A percentile compares a stretch with the other conserved stretches of the same genome.
Conservation (phyloP, 495 filamentous ascomycete genomes). For the Penicillium chermesinum region DNA sequence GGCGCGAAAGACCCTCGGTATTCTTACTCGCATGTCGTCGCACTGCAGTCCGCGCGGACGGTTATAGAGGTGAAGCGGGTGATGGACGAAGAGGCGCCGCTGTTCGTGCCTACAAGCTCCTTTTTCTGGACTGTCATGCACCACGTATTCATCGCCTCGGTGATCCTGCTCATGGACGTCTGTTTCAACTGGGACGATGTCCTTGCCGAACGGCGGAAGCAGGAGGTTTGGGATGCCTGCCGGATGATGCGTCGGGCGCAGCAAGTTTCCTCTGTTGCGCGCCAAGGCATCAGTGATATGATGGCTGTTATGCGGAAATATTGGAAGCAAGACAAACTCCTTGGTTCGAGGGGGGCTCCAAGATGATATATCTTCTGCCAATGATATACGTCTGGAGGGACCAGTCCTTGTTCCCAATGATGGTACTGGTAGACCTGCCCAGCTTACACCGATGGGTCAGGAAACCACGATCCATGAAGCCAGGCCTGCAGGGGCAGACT, state of each 20-base stretch:
- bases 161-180: constrained; percentile 40
- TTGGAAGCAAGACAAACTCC: constrained; percentile 22
- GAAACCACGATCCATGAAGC: no score
- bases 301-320: constrained; percentile 32
- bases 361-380: no score
- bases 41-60: constrained; percentile 41
- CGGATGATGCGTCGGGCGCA: constrained; percentile 40
- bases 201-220: constrained; percentile 32
- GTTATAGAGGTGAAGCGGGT: constrained; percentile 38
- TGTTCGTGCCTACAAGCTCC: constrained; percentile 22
- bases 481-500: neutral
- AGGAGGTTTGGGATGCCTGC: constrained; percentile 41
- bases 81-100: constrained; percentile 33
- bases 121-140: constrained; percentile 38
- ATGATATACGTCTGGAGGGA: no score
- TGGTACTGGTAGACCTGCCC: no score
- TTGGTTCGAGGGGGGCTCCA: no score
- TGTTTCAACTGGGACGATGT: constrained; percentile 45
- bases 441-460: no score
- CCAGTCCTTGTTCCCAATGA: no score
- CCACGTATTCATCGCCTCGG: constrained; percentile 45
- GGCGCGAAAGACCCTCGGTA: constrained; percentile 37
- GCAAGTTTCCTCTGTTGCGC: constrained; percentile 23
- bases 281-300: constrained; percentile 33
- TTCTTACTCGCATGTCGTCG: constrained; percentile 41